A percentile compares a stretch with the other conserved stretches of the same genome.
These are phyloP conservation scores for Eucalyptus cladocalyx DNA, from an alignment of 345 rosid species.

Conservation along the genomic window DNA sequence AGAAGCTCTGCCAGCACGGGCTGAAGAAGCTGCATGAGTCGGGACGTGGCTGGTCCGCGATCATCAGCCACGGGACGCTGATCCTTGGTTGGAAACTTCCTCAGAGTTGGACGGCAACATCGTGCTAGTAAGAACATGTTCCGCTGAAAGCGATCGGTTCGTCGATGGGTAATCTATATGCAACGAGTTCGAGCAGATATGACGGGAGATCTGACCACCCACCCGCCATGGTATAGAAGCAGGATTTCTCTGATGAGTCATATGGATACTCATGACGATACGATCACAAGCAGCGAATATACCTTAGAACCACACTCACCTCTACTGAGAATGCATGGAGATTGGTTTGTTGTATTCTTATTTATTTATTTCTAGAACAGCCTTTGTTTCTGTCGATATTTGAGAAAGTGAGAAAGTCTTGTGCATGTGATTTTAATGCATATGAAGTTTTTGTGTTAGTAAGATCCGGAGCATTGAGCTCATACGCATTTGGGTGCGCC, in stretches of 20 bases:
- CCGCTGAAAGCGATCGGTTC: neutral
- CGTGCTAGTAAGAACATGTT: neutral
- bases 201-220: neutral
- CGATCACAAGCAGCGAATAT: neutral
- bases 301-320: no score
- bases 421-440: neutral
- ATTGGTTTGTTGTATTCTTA: neutral
- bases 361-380: neutral
- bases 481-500: neutral
- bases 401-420: neutral
- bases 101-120: neutral
- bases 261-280: neutral
- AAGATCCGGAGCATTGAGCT: no score
- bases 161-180: neutral
- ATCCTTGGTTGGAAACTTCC: neutral
- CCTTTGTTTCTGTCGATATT: neutral
- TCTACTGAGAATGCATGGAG: no score
- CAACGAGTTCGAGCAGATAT: neutral
- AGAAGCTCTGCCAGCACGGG: neutral
- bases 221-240: neutral
- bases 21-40: neutral
- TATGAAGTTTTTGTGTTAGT: no score
- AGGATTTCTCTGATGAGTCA: neutral
- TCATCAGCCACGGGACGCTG: neutral
- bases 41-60: neutral